phyloP scores from a whole-genome alignment of 768 basidiomycete genomes.

The Macrolepiota dolichaula region DNA sequence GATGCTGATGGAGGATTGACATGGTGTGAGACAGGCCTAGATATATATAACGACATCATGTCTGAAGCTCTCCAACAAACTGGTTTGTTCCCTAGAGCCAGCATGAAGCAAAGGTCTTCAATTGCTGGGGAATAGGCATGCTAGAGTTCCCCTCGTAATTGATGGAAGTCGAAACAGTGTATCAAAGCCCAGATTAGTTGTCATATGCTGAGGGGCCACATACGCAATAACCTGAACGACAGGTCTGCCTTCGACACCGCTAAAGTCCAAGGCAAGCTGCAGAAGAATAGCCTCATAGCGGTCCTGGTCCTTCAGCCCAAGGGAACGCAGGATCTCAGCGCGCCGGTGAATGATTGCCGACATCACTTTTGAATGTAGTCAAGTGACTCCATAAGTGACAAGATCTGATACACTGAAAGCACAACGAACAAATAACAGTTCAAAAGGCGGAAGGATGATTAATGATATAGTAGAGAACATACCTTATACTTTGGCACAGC shows the following conservation, averaged over 20 bases:
- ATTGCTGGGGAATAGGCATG: too few relatives aligned
- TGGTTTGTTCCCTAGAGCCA: too few relatives aligned
- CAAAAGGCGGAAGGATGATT: background rate
- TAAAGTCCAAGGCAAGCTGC: constrained; percentile 72
- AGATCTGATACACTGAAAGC: constrained; percentile 79
- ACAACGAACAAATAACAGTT: constrained; percentile 54
- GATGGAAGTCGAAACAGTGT: background rate
- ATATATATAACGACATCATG: too few relatives aligned
- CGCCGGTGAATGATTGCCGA: constrained; percentile 79
- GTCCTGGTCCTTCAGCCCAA: constrained; percentile 57
- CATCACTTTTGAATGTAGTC: constrained; percentile 63
- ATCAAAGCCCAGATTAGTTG: background rate
- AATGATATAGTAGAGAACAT: constrained; percentile 18
- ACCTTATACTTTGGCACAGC: constrained; percentile 90
- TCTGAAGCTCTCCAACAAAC: too few relatives aligned
- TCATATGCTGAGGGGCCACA: background rate
- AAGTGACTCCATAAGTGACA: constrained; percentile 80
- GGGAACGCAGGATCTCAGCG: constrained; percentile 78
- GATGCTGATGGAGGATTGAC: too few relatives aligned
- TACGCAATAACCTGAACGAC: constrained; percentile 45
- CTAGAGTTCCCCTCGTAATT: too few relatives aligned
- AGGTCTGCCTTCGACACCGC: constrained; percentile 88
- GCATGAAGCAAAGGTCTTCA: too few relatives aligned
- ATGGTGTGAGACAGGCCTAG: too few relatives aligned
- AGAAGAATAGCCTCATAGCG: constrained; percentile 74